These are phyloP conservation scores for Cystofilobasidium ferigula DNA, from an alignment of 768 basidiomycete genomes.

Conservation along the genomic window DNA sequence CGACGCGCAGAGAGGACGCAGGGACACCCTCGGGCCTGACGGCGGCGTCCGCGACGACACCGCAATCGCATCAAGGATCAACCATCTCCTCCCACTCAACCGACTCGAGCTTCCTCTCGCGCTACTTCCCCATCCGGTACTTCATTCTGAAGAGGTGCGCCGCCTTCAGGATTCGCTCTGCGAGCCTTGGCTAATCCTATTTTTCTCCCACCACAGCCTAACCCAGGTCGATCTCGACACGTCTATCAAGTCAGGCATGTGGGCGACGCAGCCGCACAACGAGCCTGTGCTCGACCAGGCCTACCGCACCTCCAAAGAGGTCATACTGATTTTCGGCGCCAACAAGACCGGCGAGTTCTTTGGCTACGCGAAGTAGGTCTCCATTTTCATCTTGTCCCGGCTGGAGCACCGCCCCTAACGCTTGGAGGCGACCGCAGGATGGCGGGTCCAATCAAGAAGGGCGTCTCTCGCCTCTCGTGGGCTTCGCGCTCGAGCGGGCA, in stretches of 20 bases:
- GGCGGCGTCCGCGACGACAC: constrained; percentile 17
- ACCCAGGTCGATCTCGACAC: constrained; percentile 31
- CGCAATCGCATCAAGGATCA: constrained; percentile 33
- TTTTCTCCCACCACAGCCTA: not conserved
- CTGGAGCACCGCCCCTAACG: not conserved
- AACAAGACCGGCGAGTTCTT: constrained; percentile 86
- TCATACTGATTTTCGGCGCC: constrained; percentile 79
- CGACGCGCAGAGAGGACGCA: constrained; percentile 14
- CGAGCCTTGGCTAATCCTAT: not conserved
- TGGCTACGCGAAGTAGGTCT: constrained; percentile 59
- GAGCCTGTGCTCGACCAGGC: constrained; percentile 66
- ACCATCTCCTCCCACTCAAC: constrained; percentile 56
- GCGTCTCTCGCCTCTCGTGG: constrained; percentile 23
- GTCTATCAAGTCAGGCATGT: constrained; percentile 56
- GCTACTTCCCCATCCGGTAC: constrained; percentile 73
- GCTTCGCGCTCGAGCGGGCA: constrained; percentile 7
- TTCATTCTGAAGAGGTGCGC: constrained; percentile 50
- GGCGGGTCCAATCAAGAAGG: constrained; percentile 49
- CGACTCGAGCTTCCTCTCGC: constrained; percentile 63
- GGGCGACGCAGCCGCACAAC: constrained; percentile 91
- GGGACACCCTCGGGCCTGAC: not conserved
- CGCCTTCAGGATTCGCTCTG: not conserved
- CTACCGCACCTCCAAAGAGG: constrained; percentile 77
- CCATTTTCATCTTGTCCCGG: no score
- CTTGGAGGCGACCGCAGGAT: constrained; percentile 45